Conservation (phyloP, 352 stramenopile species). For the Thalassiosira exigua region DNA sequence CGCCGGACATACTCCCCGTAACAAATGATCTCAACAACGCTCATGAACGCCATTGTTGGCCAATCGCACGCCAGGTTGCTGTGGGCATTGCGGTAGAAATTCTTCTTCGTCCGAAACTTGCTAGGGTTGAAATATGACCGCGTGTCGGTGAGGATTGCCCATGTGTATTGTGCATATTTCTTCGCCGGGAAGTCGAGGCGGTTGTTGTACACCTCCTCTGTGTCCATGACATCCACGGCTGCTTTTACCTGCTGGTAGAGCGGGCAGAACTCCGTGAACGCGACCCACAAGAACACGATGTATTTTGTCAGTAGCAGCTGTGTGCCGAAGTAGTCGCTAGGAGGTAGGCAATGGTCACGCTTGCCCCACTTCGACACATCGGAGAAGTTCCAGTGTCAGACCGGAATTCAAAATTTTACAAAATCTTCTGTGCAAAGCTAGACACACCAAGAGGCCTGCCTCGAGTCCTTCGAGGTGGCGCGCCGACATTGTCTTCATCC, state of each 20-base stretch:
- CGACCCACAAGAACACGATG: background rate
- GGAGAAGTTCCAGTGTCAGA: too few relatives aligned
- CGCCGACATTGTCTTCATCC: too few relatives aligned
- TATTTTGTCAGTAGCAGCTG: background rate
- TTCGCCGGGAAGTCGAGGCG: background rate
- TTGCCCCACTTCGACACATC: too few relatives aligned
- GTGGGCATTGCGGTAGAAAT: background rate
- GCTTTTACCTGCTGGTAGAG: background rate
- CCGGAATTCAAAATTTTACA: too few relatives aligned
- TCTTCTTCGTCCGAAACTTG: background rate
- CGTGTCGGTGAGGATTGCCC: constrained; percentile 1
- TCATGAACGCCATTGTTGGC: background rate
- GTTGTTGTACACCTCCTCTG: background rate
- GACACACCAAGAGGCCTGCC: too few relatives aligned
- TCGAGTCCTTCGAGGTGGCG: too few relatives aligned
- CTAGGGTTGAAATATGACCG: background rate
- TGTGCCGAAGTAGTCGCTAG: background rate
- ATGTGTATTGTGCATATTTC: background rate
- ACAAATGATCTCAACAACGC: too few relatives aligned
- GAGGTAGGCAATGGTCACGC: too few relatives aligned
- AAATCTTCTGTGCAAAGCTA: too few relatives aligned
- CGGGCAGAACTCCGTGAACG: background rate
- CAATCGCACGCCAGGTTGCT: background rate
- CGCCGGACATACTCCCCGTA: too few relatives aligned
- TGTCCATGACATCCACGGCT: background rate